Percentiles rank a stretch among this genome's conserved stretches.
Evolutionary conservation across 331 rosid species (phyloP).

Genomic region (Erythrophleum ivorense): DNA sequence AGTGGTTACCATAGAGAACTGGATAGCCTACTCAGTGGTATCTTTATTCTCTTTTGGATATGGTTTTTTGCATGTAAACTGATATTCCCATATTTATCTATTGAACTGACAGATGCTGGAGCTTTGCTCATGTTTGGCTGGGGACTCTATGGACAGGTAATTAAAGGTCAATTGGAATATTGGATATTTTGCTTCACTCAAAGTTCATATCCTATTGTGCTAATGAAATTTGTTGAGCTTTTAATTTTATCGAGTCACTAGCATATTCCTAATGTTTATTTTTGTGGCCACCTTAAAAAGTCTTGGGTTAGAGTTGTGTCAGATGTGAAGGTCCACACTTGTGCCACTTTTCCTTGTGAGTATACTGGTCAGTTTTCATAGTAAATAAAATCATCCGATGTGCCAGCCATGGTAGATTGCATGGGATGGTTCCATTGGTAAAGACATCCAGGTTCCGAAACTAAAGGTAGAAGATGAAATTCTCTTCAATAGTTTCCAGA

Average conservation of each 20-base stretch:
- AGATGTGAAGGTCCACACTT: not conserved
- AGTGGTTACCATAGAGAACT: not conserved
- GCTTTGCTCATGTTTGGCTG: conserved; percentile 82
- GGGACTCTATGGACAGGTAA: conserved; percentile 94
- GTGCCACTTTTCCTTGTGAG: not conserved
- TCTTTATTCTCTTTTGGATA: not conserved
- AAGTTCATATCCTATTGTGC: not conserved
- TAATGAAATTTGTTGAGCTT: not conserved
- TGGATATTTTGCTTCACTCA: not conserved
- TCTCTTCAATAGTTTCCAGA: not conserved
- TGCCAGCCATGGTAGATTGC: not conserved
- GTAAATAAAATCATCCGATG: not conserved
- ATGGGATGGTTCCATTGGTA: not conserved
- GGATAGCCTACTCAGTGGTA: not conserved
- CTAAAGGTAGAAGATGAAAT: conserved; percentile 1
- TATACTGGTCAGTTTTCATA: not conserved
- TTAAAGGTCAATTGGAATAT: not conserved
- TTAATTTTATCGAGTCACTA: not conserved
- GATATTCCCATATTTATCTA: conserved; percentile 15
- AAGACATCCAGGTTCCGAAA: not conserved
- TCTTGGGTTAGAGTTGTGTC: not conserved
- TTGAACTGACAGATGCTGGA: conserved; percentile 71
- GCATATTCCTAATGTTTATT: not conserved
- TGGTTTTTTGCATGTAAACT: conserved; percentile 5
- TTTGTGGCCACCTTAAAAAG: not conserved